Evolutionary conservation across 495 filamentous ascomycete species (phyloP), one percentile per base, ranked within the genome.

Genomic region (Penicillium samsonianum): DNA sequence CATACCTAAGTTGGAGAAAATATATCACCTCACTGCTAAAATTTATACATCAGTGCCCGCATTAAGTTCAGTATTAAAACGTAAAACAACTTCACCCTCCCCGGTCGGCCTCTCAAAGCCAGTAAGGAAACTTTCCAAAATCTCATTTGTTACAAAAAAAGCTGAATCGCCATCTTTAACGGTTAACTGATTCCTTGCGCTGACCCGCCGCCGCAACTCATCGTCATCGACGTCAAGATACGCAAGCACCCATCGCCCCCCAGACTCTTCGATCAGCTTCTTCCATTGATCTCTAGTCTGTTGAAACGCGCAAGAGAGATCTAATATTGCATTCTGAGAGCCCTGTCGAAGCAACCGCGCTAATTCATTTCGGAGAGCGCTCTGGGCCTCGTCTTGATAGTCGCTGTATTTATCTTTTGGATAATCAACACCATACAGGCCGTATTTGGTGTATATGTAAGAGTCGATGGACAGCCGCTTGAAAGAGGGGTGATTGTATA

Each of bases 401-500:
- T 62, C 37, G 8, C 28, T 42, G 57, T 73, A 74, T 53, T 65
- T 63, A 30, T 72, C 65, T 9, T 57, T 48, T 0, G 71, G 58
- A 30, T 74, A 75, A 50, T 75, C 68, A 9, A 65, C 54, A 12
- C 50, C 57, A 44, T 68, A 75, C n/a, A 78, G 58, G 1, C 71
- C 72, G 25, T 74, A 66, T 17, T 69, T 58, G 9, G 52, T 63
- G 37, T 67, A 65, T 17, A 78, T 41, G 31, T 64, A 65, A n/a
- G 41, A 52, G 42, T 74, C 74, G 17, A 69, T 59, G 0, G 70
- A 74, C 0, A 83, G 0, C 76, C 74, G 42, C 83, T 77, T 65
- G 84, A 85, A 10, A 83, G 88, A 71, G 85, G 84, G 84, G 67
- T 89, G 7, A 80, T 87, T 55, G 56, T 87, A 37, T 81, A 87